These are phyloP conservation scores for Fusarium napiforme DNA, from an alignment of 2,329 filamentous ascomycete species.

Conservation along the genomic window DNA sequence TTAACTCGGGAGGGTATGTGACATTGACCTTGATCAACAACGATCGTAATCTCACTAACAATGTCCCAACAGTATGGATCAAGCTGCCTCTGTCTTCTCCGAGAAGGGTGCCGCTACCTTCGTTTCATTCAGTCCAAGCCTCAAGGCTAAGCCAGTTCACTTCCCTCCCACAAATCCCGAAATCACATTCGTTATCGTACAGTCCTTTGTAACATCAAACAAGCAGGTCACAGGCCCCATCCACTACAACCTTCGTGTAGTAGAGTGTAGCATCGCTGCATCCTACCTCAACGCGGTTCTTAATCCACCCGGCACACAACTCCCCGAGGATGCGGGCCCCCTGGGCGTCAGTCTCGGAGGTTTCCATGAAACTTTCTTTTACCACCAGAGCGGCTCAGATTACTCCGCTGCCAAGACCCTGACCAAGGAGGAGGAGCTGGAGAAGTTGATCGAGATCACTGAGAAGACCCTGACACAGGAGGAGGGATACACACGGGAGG, in stretches of 20 bases:
- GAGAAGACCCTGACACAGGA: slow-evolving; percentile 78
- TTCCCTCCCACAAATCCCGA: slow-evolving; percentile 86
- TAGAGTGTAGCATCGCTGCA: slow-evolving; percentile 92
- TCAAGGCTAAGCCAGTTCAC: slow-evolving; percentile 79
- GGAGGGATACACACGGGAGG: slow-evolving; percentile 87
- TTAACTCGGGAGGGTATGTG: slow-evolving; percentile 90
- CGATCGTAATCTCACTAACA: slow-evolving; percentile 21
- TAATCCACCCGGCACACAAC: slow-evolving; percentile 65
- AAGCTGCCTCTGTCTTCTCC: slow-evolving; percentile 94
- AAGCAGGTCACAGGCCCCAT: slow-evolving; percentile 94
- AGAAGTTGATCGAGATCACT: slow-evolving; percentile 75
- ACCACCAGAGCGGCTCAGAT: slow-evolving; percentile 53
- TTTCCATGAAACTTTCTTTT: slow-evolving; percentile 86
- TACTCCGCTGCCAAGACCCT: slow-evolving; percentile 56
- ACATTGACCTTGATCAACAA: neutral
- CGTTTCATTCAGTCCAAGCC: slow-evolving; percentile 85
- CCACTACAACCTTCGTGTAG: slow-evolving; percentile 96
- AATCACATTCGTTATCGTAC: slow-evolving; percentile 90
- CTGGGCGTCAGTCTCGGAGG: slow-evolving; percentile 85
- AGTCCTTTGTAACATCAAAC: slow-evolving; percentile 93
- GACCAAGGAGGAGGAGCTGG: slow-evolving; percentile 73
- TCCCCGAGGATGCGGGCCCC: slow-evolving; percentile 83
- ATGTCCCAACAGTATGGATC: slow-evolving; percentile 80
- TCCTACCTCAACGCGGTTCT: slow-evolving; percentile 70
- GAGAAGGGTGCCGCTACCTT: slow-evolving; percentile 86